These are phyloP conservation scores for Colletotrichum echinochloae DNA, from an alignment of 2,329 filamentous ascomycete species.

Conservation along the genomic window DNA sequence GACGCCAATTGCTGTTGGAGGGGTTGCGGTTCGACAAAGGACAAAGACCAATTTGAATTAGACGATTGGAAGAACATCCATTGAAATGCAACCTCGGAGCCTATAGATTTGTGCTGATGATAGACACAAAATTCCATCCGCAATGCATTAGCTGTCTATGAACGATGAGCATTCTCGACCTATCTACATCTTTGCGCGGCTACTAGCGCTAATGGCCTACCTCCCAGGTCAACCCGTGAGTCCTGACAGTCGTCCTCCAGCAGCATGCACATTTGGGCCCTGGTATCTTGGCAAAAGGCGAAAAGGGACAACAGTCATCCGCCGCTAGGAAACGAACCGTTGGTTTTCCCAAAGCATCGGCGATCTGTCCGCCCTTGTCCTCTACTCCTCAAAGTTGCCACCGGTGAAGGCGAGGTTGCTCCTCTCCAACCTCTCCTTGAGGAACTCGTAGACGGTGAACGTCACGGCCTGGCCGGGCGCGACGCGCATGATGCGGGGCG, in stretches of 20 bases:
- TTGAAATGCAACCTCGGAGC: background rate
- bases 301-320: slow-evolving; percentile 8
- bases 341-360: background rate
- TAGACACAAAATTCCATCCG: slow-evolving; percentile 23
- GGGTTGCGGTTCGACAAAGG: background rate
- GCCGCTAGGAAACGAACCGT: background rate
- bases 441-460: slow-evolving; percentile 81
- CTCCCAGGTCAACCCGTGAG: background rate
- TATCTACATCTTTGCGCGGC: slow-evolving; percentile 20
- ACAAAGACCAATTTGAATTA: background rate
- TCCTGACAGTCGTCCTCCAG: background rate
- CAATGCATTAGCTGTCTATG: slow-evolving; percentile 23
- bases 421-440: slow-evolving; percentile 79
- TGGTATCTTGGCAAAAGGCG: slow-evolving; percentile 21
- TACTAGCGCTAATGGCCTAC: background rate
- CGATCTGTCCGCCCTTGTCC: background rate
- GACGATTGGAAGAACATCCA: slow-evolving; percentile 5
- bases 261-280: background rate
- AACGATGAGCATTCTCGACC: background rate
- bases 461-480: slow-evolving; percentile 91
- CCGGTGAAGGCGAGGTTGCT: slow-evolving; percentile 71
- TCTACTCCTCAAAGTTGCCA: slow-evolving; percentile 74
- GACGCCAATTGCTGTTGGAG: too few species aligned
- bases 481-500: slow-evolving; percentile 95
- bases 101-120: slow-evolving; percentile 34